phyloP scores from a whole-genome alignment of 345 rosid genomes.

The Hibiscus mutabilis region DNA sequence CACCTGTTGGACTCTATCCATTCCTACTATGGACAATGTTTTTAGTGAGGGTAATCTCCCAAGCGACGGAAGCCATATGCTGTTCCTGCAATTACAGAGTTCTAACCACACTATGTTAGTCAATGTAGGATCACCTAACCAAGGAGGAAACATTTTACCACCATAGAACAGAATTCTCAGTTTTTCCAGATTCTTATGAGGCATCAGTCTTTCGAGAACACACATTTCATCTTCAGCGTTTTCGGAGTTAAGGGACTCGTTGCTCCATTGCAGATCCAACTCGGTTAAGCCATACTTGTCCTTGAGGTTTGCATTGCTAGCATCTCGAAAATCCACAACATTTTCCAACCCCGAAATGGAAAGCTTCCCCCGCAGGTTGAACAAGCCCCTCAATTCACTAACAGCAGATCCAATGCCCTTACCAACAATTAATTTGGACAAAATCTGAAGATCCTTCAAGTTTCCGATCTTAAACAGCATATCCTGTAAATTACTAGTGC shows the following conservation, averaged over 20 bases:
- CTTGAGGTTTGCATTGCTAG: constrained; percentile 13
- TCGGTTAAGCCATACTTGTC: constrained; percentile 14
- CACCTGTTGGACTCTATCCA: constrained; percentile 13
- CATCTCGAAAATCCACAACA: constrained; percentile 14
- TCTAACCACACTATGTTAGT: constrained; percentile 5
- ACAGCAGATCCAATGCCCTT: constrained; percentile 9
- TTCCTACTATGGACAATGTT: constrained; percentile 12
- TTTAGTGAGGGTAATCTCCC: constrained; percentile 26
- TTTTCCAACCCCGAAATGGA: constrained; percentile 19
- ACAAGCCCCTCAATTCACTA: constrained; percentile 14
- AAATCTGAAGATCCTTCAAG: constrained; percentile 14
- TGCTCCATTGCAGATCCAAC: constrained; percentile 19
- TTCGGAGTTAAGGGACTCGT: neutral
- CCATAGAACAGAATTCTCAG: constrained; percentile 21
- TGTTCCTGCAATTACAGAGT: constrained; percentile 14
- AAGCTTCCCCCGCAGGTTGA: constrained; percentile 14
- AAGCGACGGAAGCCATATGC: constrained; percentile 23
- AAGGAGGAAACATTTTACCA: constrained; percentile 22
- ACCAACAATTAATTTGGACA: constrained; percentile 19
- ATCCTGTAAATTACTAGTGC: constrained; percentile 13
- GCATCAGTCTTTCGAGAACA: constrained; percentile 22
- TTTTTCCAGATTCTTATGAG: constrained; percentile 14
- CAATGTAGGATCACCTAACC: constrained; percentile 25
- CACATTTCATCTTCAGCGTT: constrained; percentile 3
- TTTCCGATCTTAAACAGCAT: constrained; percentile 18